Base-by-base conservation (phyloP, 2,329 filamentous ascomycete species). In the Penicillium sp. region DNA sequence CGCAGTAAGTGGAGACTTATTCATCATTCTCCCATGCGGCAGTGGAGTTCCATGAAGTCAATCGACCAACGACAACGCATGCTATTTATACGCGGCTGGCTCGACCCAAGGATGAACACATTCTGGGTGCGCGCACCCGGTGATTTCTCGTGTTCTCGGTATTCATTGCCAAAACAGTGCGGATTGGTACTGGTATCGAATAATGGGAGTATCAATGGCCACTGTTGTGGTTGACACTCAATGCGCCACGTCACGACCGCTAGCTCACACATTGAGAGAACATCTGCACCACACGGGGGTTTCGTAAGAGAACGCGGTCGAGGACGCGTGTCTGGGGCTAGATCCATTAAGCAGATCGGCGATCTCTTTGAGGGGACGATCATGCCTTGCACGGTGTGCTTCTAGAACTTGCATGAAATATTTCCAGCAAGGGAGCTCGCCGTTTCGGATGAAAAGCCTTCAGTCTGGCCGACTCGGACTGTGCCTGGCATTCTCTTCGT, bases 41-140 rank as follows among this genome's bases (percentile, higher is more conserved):
- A 39, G 43, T 48, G 46, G 43, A 36, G 29, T n/a, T 18, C 34
- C 2, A 3, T 16, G 7, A 8, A 15, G 14, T 15, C 9, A 17
- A 17, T 39, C 32, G 11, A 20, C 42, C 46, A 45, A 45, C 35
- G 30, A 26, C 6, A 30, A 15, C 9, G 16, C 13, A 9, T 28
- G 31, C 26, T 48, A 46, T 48, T 48, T 48, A 27, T 40, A 39
- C 35, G 28, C 17, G 2, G 5, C 9, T 26, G 30, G 27, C 18
- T 39, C 29, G 39, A 43, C 17, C 43, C 43, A 34, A 10, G 8
- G 5, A 31, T 17, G 6, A 35, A 9, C 18, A 31, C 17, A 18
- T 16, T 38, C 20, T 38, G 36, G 41, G 18, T 4, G 38, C 25
- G 35, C 18, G 27, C 26, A 20, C 33, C 13, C 32, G 17, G 7